Evolutionary conservation across 345 rosid genomes (phyloP), one percentile per base, ranked within the genome.

Genomic region (Salix koriyanagi): DNA sequence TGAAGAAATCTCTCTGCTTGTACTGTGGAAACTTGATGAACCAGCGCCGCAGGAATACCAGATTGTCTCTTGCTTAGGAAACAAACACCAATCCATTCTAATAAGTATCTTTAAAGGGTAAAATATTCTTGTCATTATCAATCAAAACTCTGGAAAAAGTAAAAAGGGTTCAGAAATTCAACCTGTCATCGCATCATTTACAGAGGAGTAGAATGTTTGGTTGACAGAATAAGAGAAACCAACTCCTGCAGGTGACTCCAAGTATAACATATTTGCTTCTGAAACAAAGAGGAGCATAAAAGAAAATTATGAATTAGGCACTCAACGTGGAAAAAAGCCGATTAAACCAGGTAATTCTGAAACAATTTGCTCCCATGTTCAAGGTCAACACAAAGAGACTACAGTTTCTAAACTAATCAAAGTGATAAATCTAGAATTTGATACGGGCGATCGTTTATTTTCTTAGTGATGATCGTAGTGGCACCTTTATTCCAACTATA

Each of bases 221-320:
- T 61, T 70, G 6, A 25, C 44, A 18, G 69, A 76, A 28, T 76
- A 67, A 69, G 79, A 76, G 68, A 68, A 76, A 6, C 73, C 79
- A 56, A 76, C 79, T 4, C 79, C 79, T 37, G 79, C 79, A 3
- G 79, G 73, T 18, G 73, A 69, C n/a, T 76, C 79, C 61, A 76
- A 21, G 18, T 76, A 76, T 10, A 76, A 30, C 58, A 76, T 69
- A 15, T 76, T 76, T 58, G 74, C 79, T 32, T 56, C 71, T 78
- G 69, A 30, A 32, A 10, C 3, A 65, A 6, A 30, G 7, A 5
- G 44, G 13, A 14, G 9, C n/a, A 32, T 7, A 9, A 7, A 52
- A 7, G 44, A 71, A 15, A 21, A 14, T 11, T 3, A 72, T 8
- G 37, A 1, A 32, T 5, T 36, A 39, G 34, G 15, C 34, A 5